Percentiles rank a stretch among this genome's conserved stretches.
phyloP scores from a whole-genome alignment of 768 basidiomycete genomes.

The Hygrophoropsis aurantiaca region DNA sequence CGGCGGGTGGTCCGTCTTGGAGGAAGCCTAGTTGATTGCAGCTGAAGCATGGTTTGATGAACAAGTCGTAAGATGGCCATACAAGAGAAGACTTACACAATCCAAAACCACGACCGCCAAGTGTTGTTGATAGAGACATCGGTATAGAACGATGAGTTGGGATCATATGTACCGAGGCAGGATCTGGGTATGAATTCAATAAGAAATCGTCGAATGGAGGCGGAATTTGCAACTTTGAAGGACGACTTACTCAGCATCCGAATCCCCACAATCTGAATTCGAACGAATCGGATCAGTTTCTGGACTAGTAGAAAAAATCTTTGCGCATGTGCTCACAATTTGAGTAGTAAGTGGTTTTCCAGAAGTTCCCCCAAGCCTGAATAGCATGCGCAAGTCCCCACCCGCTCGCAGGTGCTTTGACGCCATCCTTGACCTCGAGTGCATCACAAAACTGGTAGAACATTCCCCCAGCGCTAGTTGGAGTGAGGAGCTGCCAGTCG shows the following conservation, averaged over 20 bases:
- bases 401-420: conserved; percentile 44
- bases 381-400: conserved; percentile 67
- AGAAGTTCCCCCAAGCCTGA: conserved; percentile 59
- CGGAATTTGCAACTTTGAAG: background rate
- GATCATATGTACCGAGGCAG: conserved; percentile 43
- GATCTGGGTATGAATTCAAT: conserved; percentile 35
- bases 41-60: conserved; percentile 28
- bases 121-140: conserved; percentile 55
- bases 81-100: conserved; percentile 44
- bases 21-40: conserved; percentile 69
- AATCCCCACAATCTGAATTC: conserved; percentile 50
- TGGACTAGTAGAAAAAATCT: background rate
- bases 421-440: conserved; percentile 36
- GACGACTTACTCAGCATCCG: conserved; percentile 47
- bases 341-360: conserved; percentile 47
- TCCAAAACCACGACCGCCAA: conserved; percentile 69
- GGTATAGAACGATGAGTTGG: conserved; percentile 45
- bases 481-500: conserved; percentile 68
- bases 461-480: conserved; percentile 37
- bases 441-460: conserved; percentile 43
- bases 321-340: conserved; percentile 35
- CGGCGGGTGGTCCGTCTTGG: conserved; percentile 37
- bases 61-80: conserved; percentile 1
- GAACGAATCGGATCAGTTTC: background rate
- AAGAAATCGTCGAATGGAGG: conserved; percentile 14